Percentiles rank a stretch among this genome's conserved stretches.
Conservation (phyloP, 805 yeast genomes). For the Ascoidea rubescens region DNA sequence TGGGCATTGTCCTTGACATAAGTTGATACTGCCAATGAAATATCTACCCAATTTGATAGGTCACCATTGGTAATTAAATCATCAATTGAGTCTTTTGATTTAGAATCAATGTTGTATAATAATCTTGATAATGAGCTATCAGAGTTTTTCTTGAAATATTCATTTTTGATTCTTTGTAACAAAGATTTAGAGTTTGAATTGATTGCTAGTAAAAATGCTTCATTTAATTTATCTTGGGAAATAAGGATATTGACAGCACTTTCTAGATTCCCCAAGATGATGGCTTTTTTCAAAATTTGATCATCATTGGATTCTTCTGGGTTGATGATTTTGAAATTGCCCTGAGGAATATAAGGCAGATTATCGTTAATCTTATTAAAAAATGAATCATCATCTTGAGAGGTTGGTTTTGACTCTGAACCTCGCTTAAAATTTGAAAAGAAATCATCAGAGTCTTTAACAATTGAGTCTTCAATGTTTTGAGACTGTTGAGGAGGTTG, state of each 20-base stretch:
- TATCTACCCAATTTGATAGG: slow-evolving; percentile 69
- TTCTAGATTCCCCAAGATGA: slow-evolving; percentile 49
- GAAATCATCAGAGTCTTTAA: slow-evolving; percentile 7
- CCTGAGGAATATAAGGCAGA: slow-evolving; percentile 1
- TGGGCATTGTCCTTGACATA: slow-evolving; percentile 32
- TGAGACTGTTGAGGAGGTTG: slow-evolving; percentile 23
- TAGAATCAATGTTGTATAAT: slow-evolving; percentile 24
- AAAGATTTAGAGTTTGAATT: slow-evolving; percentile 38
- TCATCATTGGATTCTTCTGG: slow-evolving; percentile 35
- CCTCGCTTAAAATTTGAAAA: slow-evolving; percentile 9
- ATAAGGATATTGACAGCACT: slow-evolving; percentile 60
- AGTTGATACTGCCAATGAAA: slow-evolving; percentile 56
- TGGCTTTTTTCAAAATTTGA: slow-evolving; percentile 28
- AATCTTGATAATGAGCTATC: slow-evolving; percentile 55
- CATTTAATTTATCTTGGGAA: slow-evolving; percentile 46
- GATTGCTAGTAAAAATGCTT: slow-evolving; percentile 73
- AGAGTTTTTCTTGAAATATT: slow-evolving; percentile 46
- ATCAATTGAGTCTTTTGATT: slow-evolving; percentile 23
- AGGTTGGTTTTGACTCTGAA: slow-evolving; percentile 10
- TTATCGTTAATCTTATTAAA: slow-evolving; percentile 20
- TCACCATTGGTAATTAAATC: slow-evolving; percentile 74
- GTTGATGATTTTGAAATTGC: slow-evolving; percentile 24
- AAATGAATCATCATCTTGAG: slow-evolving; percentile 23
- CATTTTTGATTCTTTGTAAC: slow-evolving; percentile 56
- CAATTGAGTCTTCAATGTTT: slow-evolving; percentile 12